A percentile compares a stretch with the other conserved stretches of the same genome.
These are phyloP conservation scores for Calonectria hawksworthii DNA, from an alignment of 2,329 filamentous ascomycete species.

Conservation along the genomic window DNA sequence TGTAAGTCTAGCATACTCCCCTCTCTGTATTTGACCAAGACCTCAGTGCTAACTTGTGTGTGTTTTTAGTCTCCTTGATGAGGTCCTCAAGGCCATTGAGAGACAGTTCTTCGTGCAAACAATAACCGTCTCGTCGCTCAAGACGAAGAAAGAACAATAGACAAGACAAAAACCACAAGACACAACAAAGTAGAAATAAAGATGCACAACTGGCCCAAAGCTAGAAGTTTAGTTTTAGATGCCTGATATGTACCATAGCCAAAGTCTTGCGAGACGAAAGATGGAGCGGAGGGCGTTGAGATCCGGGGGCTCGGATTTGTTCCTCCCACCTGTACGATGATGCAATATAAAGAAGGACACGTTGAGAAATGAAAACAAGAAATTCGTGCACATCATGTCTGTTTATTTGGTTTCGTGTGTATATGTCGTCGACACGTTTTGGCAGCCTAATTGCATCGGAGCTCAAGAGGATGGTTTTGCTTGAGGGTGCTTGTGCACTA, in stretches of 20 bases:
- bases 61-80: slow-evolving; percentile 78
- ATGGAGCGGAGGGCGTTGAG: slow-evolving; percentile 20
- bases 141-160: slow-evolving; percentile 69
- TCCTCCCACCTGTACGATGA: slow-evolving; percentile 16
- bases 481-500: slow-evolving; percentile 40
- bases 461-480: slow-evolving; percentile 22
- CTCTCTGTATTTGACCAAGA: background rate
- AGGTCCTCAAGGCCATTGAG: slow-evolving; percentile 85
- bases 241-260: slow-evolving; percentile 46
- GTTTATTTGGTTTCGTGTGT: slow-evolving; percentile 3
- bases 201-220: slow-evolving; percentile 31
- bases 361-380: slow-evolving; percentile 7
- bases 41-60: slow-evolving; percentile 43
- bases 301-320: background rate
- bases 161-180: slow-evolving; percentile 44
- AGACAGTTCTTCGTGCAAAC: slow-evolving; percentile 74
- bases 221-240: slow-evolving; percentile 47
- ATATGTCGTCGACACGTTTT: background rate
- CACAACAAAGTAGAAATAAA: slow-evolving; percentile 35
- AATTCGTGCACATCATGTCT: slow-evolving; percentile 10
- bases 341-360: slow-evolving; percentile 23
- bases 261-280: slow-evolving; percentile 5
- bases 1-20: slow-evolving; percentile 71
- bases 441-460: background rate
- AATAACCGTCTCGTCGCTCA: slow-evolving; percentile 53